phyloP scores from a whole-genome alignment of 1,284 basidiomycete genomes.

The Cronartium quercuum region DNA sequence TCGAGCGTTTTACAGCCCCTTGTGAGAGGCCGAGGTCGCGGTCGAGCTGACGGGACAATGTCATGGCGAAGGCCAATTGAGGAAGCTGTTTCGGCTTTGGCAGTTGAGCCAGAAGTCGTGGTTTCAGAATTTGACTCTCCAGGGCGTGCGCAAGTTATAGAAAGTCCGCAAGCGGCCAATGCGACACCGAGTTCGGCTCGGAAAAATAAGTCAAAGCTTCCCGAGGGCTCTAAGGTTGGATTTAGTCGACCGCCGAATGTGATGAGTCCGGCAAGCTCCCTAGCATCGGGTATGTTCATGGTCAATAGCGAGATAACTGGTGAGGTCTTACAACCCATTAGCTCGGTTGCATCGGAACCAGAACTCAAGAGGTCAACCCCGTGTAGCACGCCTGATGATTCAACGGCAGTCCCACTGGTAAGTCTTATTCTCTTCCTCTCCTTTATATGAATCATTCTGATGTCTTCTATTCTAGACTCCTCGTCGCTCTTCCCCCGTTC shows the following conservation, averaged over 20 bases:
- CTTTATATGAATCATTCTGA: not conserved
- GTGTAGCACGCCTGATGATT: not conserved
- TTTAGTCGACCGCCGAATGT: slow-evolving; percentile 30
- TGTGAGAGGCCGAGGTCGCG: slow-evolving; percentile 1
- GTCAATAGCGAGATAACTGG: slow-evolving; percentile 36
- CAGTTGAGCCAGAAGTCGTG: not conserved
- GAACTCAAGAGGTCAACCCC: slow-evolving; percentile 10
- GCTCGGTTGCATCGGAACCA: not conserved
- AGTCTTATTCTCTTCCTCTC: not conserved
- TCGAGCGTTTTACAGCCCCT: not conserved
- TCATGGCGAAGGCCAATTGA: slow-evolving; percentile 33
- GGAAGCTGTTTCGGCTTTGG: not conserved
- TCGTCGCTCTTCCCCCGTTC: slow-evolving; percentile 1
- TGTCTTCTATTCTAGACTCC: slow-evolving; percentile 16
- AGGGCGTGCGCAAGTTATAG: not conserved
- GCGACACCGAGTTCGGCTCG: not conserved
- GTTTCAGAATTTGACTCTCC: not conserved
- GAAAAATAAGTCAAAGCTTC: slow-evolving; percentile 16
- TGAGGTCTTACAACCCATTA: not conserved
- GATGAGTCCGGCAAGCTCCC: not conserved
- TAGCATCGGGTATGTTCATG: slow-evolving; percentile 33
- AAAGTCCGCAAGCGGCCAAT: not conserved
- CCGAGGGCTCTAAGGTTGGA: slow-evolving; percentile 31
- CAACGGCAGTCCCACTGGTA: slow-evolving; percentile 19
- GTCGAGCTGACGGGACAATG: slow-evolving; percentile 24